phyloP scores from a whole-genome alignment of 2,329 filamentous ascomycete species.

The Sclerotinia nivalis region DNA sequence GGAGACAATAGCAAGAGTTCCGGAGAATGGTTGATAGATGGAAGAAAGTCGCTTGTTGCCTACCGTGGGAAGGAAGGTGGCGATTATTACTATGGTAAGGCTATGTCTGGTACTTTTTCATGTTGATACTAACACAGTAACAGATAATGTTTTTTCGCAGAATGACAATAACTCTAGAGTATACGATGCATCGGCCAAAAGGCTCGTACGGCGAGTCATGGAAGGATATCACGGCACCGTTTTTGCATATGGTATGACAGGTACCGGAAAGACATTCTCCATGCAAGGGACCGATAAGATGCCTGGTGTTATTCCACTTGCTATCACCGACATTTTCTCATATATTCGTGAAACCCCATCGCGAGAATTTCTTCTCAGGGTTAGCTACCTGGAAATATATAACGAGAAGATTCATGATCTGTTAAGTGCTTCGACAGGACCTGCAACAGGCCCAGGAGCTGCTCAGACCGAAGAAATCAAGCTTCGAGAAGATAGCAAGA shows the following conservation, averaged over 20 bases:
- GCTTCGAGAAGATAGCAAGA: conserved; percentile 90
- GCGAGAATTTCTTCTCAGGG: conserved; percentile 88
- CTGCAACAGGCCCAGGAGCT: conserved; percentile 52
- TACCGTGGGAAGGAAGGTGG: conserved; percentile 88
- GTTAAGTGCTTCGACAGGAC: conserved; percentile 69
- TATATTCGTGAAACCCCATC: conserved; percentile 97
- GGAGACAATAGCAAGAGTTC: conserved; percentile 62
- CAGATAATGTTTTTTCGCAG: conserved; percentile 95
- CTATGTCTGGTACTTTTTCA: not conserved
- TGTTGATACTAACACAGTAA: conserved; percentile 33
- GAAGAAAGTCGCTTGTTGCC: conserved; percentile 75
- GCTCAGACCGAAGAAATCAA: conserved; percentile 89
- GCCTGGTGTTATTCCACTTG: conserved; percentile 92
- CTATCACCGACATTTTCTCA: conserved; percentile 98
- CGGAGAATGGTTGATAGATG: conserved; percentile 90
- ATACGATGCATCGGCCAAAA: conserved; percentile 91
- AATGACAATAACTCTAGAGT: conserved; percentile 93
- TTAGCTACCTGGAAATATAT: conserved; percentile 98
- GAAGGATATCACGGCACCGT: conserved; percentile 98
- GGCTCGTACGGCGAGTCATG: conserved; percentile 94
- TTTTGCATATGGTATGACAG: conserved; percentile 98
- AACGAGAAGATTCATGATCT: conserved; percentile 97
- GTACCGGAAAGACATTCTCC: conserved; percentile 97
- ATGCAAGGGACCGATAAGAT: conserved; percentile 98
- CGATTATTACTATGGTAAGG: conserved; percentile 85